phyloP scores from a whole-genome alignment of 805 yeast species.

The Schwanniomyces yamadae region DNA sequence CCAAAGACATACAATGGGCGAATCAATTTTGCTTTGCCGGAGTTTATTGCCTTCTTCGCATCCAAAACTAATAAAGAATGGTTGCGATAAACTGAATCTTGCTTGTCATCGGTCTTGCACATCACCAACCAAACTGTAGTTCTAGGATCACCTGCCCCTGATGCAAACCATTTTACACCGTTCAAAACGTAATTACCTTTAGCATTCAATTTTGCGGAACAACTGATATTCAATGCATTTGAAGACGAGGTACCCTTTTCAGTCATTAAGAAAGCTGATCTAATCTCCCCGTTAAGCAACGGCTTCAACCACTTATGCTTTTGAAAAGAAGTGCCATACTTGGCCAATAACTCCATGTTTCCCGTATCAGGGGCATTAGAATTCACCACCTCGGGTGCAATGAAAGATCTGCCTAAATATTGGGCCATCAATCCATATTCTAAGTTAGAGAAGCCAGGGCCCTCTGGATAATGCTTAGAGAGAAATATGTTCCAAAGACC shows the following conservation, averaged over 20 bases:
- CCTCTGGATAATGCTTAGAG: constrained; percentile 46
- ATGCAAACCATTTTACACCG: constrained; percentile 70
- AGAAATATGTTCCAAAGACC: constrained; percentile 65
- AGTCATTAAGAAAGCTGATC: constrained; percentile 66
- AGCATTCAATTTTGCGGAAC: constrained; percentile 37
- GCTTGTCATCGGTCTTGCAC: constrained; percentile 44
- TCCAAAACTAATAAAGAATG: constrained; percentile 60
- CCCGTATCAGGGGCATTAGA: constrained; percentile 67
- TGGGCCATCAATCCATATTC: constrained; percentile 68
- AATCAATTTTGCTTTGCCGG: constrained; percentile 47
- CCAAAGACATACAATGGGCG: constrained; percentile 58
- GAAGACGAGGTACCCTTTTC: constrained; percentile 61
- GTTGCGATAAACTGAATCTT: constrained; percentile 40
- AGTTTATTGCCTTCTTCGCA: constrained; percentile 45
- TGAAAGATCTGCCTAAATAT: constrained; percentile 53
- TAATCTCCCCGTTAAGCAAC: constrained; percentile 51
- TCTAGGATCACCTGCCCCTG: constrained; percentile 70
- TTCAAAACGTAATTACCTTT: constrained; percentile 50
- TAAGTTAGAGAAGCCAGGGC: constrained; percentile 59
- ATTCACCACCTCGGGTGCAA: constrained; percentile 61
- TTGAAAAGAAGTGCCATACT: constrained; percentile 37
- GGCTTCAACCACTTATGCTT: constrained; percentile 51
- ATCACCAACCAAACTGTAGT: constrained; percentile 52
- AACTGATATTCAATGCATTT: constrained; percentile 58
- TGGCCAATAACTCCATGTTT: constrained; percentile 52